Evolutionary conservation across 2,329 filamentous ascomycete species (phyloP).

Genomic region (Leptographium radiaticola): DNA sequence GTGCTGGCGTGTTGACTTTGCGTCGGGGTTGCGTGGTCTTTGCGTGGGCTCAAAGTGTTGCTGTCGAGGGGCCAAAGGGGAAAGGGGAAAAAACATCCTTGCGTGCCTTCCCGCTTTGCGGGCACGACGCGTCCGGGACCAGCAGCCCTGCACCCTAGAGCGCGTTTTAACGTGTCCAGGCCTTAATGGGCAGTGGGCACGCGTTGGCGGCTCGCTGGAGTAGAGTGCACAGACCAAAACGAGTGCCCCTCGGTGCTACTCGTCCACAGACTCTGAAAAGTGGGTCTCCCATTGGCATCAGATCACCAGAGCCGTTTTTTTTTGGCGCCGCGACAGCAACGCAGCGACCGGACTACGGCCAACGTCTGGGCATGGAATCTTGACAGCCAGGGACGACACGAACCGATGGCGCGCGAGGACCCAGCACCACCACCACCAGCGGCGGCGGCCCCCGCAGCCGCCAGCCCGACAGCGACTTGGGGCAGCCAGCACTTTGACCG

Average conservation of each 20-base stretch:
- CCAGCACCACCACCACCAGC: constrained; percentile 1
- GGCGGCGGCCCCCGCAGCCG: constrained; percentile 4
- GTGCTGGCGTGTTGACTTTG: too few species aligned
- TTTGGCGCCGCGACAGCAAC: neutral
- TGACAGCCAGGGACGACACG: neutral
- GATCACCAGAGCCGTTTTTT: neutral
- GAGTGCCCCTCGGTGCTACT: neutral
- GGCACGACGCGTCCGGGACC: constrained; percentile 7
- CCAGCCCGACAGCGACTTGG: constrained; percentile 11
- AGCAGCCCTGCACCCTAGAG: neutral
- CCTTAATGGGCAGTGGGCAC: neutral
- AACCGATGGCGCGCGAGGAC: neutral
- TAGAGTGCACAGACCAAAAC: neutral
- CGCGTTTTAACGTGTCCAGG: constrained; percentile 8
- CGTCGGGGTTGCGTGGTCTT: neutral
- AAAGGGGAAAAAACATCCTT: neutral
- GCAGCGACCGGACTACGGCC: neutral
- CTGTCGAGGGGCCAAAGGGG: neutral
- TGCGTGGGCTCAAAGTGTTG: neutral
- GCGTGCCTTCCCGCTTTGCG: constrained; percentile 5
- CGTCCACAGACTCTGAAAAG: neutral
- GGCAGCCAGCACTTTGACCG: constrained; percentile 12
- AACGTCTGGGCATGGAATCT: neutral
- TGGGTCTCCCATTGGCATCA: neutral
- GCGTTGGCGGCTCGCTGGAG: constrained; percentile 2